Evolutionary conservation across 2,329 filamentous ascomycete genomes (phyloP), one percentile per base, ranked within the genome.

Genomic region (Exophiala aquamarina): DNA sequence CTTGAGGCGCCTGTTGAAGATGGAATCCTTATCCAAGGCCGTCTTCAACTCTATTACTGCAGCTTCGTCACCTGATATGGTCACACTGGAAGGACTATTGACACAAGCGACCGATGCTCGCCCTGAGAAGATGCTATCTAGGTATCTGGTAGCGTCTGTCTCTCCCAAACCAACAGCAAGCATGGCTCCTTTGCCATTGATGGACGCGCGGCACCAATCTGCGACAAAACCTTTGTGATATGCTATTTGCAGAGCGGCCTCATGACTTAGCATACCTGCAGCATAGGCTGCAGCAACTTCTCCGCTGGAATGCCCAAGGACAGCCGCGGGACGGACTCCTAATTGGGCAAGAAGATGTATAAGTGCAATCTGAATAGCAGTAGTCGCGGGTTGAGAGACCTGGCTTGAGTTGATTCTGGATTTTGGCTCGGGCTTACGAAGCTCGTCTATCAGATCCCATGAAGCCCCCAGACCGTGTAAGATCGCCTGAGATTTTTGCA

Each of bases 41-140:
- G 29, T 32, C 14, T 51, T 20, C 10, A 52, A 3, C 13, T 44
- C n/a, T 15, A 63, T 53, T 4, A 71, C 50, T 19, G 58, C 54
- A 1, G 53, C 47, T 0, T 26, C 35, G 19, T 67, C 62, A 0
- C 68, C 68, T n/a, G 63, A 65, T 1, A 72, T 20, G 0, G 70
- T 73, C 1, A 70, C 59, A 23, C 60, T 68, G 2, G 49, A 47
- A 0, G 64, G 66, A 2, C 63, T 65, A 50, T 73, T 73, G 21
- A 66, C 54, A 34, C 68, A 72, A 1, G 67, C 72, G 18, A 54
- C 42, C 28, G 37, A 32, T 31, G 49, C 37, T 3, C 61, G 60
- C 33, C 26, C 20, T 5, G 37, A 31, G 34, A 52, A 19, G 3
- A 9, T 11, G 26, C 11, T 6, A 6, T 59, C 57, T 49, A 37